phyloP scores from a whole-genome alignment of 2,329 filamentous ascomycete species.

The Aspergillus intermedius region DNA sequence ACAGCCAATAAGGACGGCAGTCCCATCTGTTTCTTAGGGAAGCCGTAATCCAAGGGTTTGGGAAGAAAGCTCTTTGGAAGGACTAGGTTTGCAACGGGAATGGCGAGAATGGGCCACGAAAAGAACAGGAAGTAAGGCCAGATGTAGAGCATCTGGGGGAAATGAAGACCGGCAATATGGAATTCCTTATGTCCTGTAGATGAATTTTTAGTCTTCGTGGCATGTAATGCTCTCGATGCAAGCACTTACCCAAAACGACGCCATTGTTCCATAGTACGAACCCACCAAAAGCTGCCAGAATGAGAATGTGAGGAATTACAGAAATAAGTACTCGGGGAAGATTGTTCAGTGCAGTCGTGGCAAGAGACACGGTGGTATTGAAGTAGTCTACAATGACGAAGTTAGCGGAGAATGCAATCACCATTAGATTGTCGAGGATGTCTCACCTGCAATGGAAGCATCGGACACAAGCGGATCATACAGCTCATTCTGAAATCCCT shows the following conservation, averaged over 20 bases:
- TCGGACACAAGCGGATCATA: constrained; percentile 47
- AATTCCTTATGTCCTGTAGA: constrained; percentile 79
- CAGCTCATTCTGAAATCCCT: constrained; percentile 34
- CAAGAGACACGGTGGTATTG: constrained; percentile 56
- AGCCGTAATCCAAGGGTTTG: constrained; percentile 27
- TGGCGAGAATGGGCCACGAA: constrained; percentile 68
- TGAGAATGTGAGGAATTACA: constrained; percentile 49
- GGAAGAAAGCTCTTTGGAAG: constrained; percentile 28
- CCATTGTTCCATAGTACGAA: constrained; percentile 86
- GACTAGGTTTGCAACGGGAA: constrained; percentile 43
- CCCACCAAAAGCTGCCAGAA: constrained; percentile 60
- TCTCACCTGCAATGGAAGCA: constrained; percentile 45
- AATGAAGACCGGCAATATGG: constrained; percentile 80
- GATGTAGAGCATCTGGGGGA: constrained; percentile 90
- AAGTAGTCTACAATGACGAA: constrained; percentile 35
- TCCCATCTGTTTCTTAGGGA: constrained; percentile 23
- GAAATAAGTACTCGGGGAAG: constrained; percentile 34
- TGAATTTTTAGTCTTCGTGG: neutral
- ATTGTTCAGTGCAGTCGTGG: constrained; percentile 48
- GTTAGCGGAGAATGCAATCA: constrained; percentile 15
- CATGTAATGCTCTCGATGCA: neutral
- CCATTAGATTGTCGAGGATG: neutral
- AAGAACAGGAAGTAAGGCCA: constrained; percentile 89
- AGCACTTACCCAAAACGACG: constrained; percentile 69
- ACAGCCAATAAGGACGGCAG: constrained; percentile 36